These are phyloP conservation scores for Funneliformis caledonium DNA, from an alignment of 371 early-diverging fungal species.

Conservation along the genomic window DNA sequence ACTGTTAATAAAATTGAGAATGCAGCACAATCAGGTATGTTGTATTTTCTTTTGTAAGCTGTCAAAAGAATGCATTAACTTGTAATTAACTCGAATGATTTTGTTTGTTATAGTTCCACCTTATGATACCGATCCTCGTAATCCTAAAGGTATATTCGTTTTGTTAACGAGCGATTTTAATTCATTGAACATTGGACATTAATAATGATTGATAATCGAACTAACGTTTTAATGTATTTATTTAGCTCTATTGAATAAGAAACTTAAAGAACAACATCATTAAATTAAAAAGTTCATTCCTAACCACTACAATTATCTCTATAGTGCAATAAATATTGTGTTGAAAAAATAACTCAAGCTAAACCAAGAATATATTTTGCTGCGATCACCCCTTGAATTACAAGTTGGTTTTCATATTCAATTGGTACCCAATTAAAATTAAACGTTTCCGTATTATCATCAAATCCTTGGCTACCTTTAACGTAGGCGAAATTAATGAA, in stretches of 20 bases:
- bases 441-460: not conserved
- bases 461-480: not conserved
- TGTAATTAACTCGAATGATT: not conserved
- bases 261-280: not conserved
- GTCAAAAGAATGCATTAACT: not conserved
- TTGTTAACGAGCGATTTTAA: too few relatives aligned
- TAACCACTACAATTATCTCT: not conserved
- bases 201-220: not conserved
- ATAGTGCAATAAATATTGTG: not conserved
- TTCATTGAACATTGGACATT: too few relatives aligned
- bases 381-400: not conserved
- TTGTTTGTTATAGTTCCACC: slow-evolving; percentile 23
- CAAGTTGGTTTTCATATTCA: not conserved
- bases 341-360: not conserved
- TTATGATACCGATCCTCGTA: slow-evolving; percentile 34
- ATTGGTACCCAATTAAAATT: not conserved
- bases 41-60: not conserved
- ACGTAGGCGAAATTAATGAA: not conserved
- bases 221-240: not conserved
- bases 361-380: not conserved
- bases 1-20: slow-evolving; percentile 24
- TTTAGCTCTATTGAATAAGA: not conserved
- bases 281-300: not conserved
- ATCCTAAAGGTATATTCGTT: slow-evolving; percentile 28
- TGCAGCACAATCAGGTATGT: slow-evolving; percentile 10